Evolutionary conservation across 306 rosid species (phyloP).

Genomic region (Prunus fruticosa): DNA sequence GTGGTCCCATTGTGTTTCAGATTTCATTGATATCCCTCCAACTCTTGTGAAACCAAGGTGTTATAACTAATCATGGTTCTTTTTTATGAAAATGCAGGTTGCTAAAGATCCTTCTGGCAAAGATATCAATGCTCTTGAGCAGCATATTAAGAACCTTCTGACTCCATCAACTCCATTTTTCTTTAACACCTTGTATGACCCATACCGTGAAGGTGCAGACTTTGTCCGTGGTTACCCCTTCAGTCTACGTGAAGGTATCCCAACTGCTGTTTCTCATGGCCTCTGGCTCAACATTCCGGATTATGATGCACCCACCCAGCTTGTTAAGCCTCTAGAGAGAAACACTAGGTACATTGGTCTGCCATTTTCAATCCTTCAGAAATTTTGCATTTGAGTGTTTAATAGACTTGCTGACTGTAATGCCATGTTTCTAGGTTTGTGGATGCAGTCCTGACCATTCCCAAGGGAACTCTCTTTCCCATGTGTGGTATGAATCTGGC

Average conservation of each 20-base stretch:
- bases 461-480: conserved; percentile 78
- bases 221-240: conserved; percentile 90
- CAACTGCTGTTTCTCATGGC: conserved; percentile 80
- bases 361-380: not conserved
- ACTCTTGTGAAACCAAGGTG: not conserved
- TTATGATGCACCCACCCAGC: conserved; percentile 92
- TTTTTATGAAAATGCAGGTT: conserved; percentile 43
- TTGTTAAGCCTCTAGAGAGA: conserved; percentile 80
- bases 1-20: not conserved
- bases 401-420: not conserved
- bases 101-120: conserved; percentile 79
- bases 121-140: conserved; percentile 71
- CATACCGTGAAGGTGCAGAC: conserved; percentile 76
- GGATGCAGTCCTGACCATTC: conserved; percentile 76
- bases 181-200: conserved; percentile 83
- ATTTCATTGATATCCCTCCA: not conserved
- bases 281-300: conserved; percentile 89
- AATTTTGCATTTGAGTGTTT: not conserved
- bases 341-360: conserved; percentile 52
- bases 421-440: conserved; percentile 49
- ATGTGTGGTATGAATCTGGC: conserved; percentile 92
- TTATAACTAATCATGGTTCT: conserved; percentile 3
- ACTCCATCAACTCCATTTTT: conserved; percentile 77
- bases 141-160: conserved; percentile 72
- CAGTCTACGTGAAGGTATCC: conserved; percentile 71